Evolutionary conservation across 192 early-diverging fungal genomes (phyloP), one percentile per base, ranked within the genome.

Genomic region (Spizellomyces punctatus): DNA sequence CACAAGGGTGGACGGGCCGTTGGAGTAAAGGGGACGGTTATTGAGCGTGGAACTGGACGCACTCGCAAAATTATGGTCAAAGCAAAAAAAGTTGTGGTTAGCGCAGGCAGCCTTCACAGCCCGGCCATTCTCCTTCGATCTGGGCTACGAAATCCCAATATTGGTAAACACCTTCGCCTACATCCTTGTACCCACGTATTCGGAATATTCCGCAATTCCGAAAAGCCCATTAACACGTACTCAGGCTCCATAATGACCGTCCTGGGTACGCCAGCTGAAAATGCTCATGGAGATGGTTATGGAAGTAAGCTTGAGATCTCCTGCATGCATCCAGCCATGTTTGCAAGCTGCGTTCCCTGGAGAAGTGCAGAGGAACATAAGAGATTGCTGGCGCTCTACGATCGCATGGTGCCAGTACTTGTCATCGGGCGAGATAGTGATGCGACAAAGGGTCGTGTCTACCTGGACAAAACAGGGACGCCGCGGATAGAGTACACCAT

Each of bases 291-390:
- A 17, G 57, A 83, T 7, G 79, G 85, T 27, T 91, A 91, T 62
- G 91, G 92, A 27, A 81, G 84, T 54, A 85, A 85, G 67, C 65
- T 94, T 8, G 90, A 92, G 49, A 82, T 88, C n/a, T 81, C 81
- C 19, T 69, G 78, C 41, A 69, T 82, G 57, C 90, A 87, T 72
- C 88, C 90, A 1, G 82, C 69, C 19, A 43, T 78, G 16, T 81
- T 82, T 66, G 55, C 81, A 9, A 41, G 69, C 0, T 65, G 78
- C 9, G 10, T 80, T 2, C 84, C 86, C 41, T 94, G 85, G 84
- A 72, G 67, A 12, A 74, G 63, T 17, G 66, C 87, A 9, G 64
- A 56, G 0, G 71, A 85, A 16, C 84, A 89, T 72, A 90, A 90
- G 75, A 65, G 76, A 4, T 19, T 70, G 4, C 82, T 91, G 82